These are phyloP conservation scores for Vachellia collinsii DNA, from an alignment of 306 rosid species.

Conservation along the genomic window DNA sequence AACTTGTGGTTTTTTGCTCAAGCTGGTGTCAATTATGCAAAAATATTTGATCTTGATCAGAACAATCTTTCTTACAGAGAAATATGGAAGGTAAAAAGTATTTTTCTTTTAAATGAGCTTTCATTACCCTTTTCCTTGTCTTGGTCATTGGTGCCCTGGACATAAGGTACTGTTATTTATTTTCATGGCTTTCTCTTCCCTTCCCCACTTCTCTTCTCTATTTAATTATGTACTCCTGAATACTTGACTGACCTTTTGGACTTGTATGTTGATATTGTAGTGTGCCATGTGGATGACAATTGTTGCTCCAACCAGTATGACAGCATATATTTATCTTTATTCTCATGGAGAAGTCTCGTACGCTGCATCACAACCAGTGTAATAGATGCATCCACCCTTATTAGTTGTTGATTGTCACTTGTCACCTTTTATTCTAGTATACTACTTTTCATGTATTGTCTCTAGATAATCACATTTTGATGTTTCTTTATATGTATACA, in stretches of 20 bases:
- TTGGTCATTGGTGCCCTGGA: neutral
- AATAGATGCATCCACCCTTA: slow-evolving; percentile 90
- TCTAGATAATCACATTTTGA: slow-evolving; percentile 1
- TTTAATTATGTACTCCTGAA: slow-evolving; percentile 18
- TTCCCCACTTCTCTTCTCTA: neutral
- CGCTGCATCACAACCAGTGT: slow-evolving; percentile 99
- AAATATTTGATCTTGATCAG: slow-evolving; percentile 90
- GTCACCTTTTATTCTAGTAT: slow-evolving; percentile 11
- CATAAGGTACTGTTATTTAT: slow-evolving; percentile 19
- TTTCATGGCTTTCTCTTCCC: neutral
- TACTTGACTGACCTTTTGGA: slow-evolving; percentile 11
- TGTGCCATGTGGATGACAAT: slow-evolving; percentile 99
- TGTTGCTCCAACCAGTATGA: slow-evolving; percentile 94
- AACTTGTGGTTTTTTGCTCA: slow-evolving; percentile 86
- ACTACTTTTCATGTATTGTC: slow-evolving; percentile 3
- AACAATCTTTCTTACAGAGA: slow-evolving; percentile 84
- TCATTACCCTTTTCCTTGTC: neutral
- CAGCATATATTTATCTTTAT: slow-evolving; percentile 93
- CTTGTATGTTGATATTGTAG: slow-evolving; percentile 57
- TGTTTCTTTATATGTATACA: slow-evolving; percentile 4
- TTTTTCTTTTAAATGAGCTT: neutral
- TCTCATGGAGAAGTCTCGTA: slow-evolving; percentile 95
- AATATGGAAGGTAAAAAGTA: slow-evolving; percentile 76
- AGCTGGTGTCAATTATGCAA: slow-evolving; percentile 69
- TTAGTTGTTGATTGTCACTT: slow-evolving; percentile 29